Evolutionary conservation across 179 eudicot species (phyloP).

Genomic region (Heliamphora ciliata): DNA sequence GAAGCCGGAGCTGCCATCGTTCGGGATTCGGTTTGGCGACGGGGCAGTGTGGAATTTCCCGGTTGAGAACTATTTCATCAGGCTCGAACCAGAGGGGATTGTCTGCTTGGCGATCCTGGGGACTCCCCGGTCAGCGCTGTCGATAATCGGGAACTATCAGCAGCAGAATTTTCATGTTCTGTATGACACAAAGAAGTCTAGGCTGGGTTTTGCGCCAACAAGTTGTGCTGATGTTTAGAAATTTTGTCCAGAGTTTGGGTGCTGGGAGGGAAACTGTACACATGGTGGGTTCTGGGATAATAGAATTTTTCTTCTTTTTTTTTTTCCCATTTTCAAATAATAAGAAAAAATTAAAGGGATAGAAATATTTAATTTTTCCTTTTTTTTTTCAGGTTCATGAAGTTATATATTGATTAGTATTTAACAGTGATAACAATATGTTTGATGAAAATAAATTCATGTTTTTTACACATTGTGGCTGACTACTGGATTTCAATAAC

Average conservation of each 20-base stretch:
- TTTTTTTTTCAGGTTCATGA: background rate
- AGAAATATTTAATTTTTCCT: background rate
- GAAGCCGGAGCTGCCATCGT: conserved; percentile 54
- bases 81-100: conserved; percentile 61
- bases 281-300: background rate
- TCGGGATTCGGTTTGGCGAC: conserved; percentile 59
- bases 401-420: background rate
- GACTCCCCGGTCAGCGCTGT: conserved; percentile 58
- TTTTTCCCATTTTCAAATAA: background rate
- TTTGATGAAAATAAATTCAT: background rate
- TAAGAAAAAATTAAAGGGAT: background rate
- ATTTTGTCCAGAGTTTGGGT: background rate
- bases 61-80: conserved; percentile 66
- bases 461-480: background rate
- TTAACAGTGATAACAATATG: background rate
- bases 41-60: conserved; percentile 81
- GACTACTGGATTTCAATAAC: background rate
- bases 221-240: conserved; percentile 61
- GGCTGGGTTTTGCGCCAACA: conserved; percentile 85
- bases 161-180: conserved; percentile 80
- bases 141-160: conserved; percentile 91
- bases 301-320: background rate
- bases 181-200: conserved; percentile 66
- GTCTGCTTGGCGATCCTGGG: conserved; percentile 79
- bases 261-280: conserved; percentile 11